Base-by-base conservation (phyloP, 148 eudicot genomes). In the Arbutus unedo region DNA sequence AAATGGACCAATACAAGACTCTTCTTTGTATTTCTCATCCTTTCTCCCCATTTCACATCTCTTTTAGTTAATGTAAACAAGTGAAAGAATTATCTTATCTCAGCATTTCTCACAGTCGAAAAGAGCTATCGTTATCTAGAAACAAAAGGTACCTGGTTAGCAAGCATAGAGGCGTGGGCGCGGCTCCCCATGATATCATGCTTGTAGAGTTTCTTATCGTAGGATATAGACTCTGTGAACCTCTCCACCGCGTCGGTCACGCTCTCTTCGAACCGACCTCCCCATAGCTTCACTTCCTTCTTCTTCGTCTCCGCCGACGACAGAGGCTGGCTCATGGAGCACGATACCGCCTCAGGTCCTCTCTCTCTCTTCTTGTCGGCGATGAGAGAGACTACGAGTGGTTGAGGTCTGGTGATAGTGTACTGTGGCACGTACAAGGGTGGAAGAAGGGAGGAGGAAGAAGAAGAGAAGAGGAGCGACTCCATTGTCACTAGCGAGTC, bases 81-180 rank as follows among this genome's bases (percentile, higher is more conserved):
- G 38, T 1, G 38, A 31, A 1, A 31, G 38, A 31, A 31, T 31
- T 31, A 31, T 31, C 38, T 31, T 31, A 0, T 31, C 38, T 31
- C 38, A 31, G 38, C 38, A 31, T 31, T 31, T 31, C 38, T 31
- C 38, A 31, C 38, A 31, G 38, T 31, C 38, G 38, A 31, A 31
- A 31, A 31, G 38, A 31, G 38, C 38, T 31, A 31, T 31, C 38
- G 38, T 31, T 31, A 31, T 31, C 38, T 31, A 31, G 38, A 31
- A 31, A 31, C 38, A 31, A 31, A 31, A 31, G 1, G 38, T 31
- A 31, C 98, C 97, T 97, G 94, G 11, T 85, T 84, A 76, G 98
- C 96, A 73, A 97, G 98, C 99, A 97, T 97, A n/a, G 94, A 77
- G 76, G 99, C 99, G 70, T 97, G 99, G 38, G 99, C 98, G 2